Evolutionary conservation across 495 filamentous ascomycete genomes (phyloP), one percentile per base, ranked within the genome.

Genomic region (Parathielavia hyrcaniae): DNA sequence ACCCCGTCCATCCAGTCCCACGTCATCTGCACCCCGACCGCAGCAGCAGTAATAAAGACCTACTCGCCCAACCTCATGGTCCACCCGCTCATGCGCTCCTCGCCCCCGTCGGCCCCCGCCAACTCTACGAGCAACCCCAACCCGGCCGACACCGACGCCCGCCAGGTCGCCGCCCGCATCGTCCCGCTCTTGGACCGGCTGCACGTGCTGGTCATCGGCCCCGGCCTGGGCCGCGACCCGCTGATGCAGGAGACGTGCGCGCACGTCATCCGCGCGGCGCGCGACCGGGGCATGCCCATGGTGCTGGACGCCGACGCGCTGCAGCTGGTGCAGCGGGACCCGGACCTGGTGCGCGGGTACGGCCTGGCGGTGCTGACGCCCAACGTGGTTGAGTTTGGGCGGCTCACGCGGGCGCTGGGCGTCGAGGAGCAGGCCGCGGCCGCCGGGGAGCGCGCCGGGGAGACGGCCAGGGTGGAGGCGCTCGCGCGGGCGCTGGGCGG

Each of bases 41-140:
- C 95, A 47, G 88, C 85, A 58, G 78, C 82, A 70, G 92, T 97
- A 45, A 95, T 98, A 67, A 98, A 98, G 78, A 84, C 88, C 16
- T 98, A 97, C 77, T 97, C 95, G 38, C 93, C 93, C 11, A 97
- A 97, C 73, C 76, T 98, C 14, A 97, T 98, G 95, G 95, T 98
- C 14, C 95, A 97, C 69, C 95, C 93, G 3, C 79, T 95, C 50
- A 91, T 98, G 80, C 90, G 91, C 35, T 89, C 91, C 72, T 77
- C 81, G 8, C 70, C 75, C 13, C 69, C 73, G 60, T 61, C 73
- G 17, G 19, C 64, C 14, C 58, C 61, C 14, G 36, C 54, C 36
- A 57, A 64, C 48, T 20, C 48, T 8, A 2, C 30, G 12, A 7
- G n/a, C 8, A 7, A 1, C 30, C 2, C 49, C 5, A n/a, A 17